Evolutionary conservation across 2,329 filamentous ascomycete genomes (phyloP).

Genomic region (Pyrenophora tritici-repentis): DNA sequence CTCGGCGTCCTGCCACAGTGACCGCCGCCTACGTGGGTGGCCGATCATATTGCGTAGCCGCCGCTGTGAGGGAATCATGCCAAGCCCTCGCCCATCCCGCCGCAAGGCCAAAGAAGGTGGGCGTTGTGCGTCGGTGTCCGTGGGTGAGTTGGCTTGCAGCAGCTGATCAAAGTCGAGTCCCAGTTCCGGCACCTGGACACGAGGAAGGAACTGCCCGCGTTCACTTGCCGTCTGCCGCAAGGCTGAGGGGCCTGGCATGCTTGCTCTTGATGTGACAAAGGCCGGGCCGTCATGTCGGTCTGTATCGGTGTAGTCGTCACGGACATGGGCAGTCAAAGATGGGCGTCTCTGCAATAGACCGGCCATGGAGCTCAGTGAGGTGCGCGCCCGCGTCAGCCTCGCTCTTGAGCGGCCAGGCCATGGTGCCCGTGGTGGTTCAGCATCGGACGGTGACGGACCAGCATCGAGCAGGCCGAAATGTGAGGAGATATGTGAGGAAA

Average conservation of each 20-base stretch:
- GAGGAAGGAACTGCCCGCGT: conserved; percentile 40
- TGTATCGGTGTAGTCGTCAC: too few relatives aligned
- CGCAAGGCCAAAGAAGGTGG: conserved; percentile 28
- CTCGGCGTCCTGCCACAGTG: conserved; percentile 47
- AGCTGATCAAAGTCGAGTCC: conserved; percentile 48
- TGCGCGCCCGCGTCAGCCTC: conserved; percentile 43
- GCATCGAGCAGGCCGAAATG: conserved; percentile 37
- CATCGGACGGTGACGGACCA: conserved; percentile 32
- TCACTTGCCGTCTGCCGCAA: conserved; percentile 31
- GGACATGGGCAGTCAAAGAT: conserved; percentile 24
- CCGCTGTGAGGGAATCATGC: conserved; percentile 43
- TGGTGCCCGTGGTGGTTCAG: conserved; percentile 5
- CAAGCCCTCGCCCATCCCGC: conserved; percentile 42
- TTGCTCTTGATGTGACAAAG: conserved; percentile 15
- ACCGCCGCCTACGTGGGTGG: conserved; percentile 57
- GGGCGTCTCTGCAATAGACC: conserved; percentile 38
- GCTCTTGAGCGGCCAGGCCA: conserved; percentile 33
- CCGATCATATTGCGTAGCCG: conserved; percentile 51
- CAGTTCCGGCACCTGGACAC: conserved; percentile 43
- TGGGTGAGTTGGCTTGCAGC: conserved; percentile 19
- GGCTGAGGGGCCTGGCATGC: conserved; percentile 23
- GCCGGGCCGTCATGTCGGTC: conserved; percentile 17
- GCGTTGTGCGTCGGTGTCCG: conserved; percentile 24
- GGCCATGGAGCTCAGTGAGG: conserved; percentile 44
- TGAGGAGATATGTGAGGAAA: conserved; percentile 23